Evolutionary conservation across 106 monocot genomes (phyloP).

Genomic region (Apostasia shenzhenica): DNA sequence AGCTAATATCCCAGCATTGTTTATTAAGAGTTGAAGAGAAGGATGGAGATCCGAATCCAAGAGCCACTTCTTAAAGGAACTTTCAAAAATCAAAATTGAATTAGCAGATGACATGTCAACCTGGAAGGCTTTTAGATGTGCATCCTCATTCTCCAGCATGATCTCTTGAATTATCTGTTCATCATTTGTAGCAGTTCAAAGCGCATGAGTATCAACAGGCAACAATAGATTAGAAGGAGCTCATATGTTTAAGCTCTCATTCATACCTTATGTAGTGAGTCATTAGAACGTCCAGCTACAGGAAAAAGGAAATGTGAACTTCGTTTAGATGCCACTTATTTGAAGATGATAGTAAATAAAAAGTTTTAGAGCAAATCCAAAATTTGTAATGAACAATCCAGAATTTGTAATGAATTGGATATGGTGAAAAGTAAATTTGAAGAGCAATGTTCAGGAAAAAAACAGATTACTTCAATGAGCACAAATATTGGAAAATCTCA

Average conservation of each 20-base stretch:
- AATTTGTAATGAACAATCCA: too few relatives aligned
- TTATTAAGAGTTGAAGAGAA: conserved; percentile 82
- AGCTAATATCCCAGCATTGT: conserved; percentile 94
- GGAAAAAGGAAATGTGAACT: too few relatives aligned
- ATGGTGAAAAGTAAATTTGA: too few relatives aligned
- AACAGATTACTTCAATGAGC: too few relatives aligned
- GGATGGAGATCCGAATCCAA: conserved; percentile 41
- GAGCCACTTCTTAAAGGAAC: conserved; percentile 64
- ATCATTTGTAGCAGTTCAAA: conserved; percentile 6
- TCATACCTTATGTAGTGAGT: conserved; percentile 39
- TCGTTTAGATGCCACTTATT: too few relatives aligned
- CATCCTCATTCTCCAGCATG: conserved; percentile 35
- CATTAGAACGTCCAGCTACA: conserved; percentile 49
- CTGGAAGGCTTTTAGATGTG: conserved; percentile 38
- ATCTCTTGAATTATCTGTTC: conserved; percentile 68
- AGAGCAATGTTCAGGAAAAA: too few relatives aligned
- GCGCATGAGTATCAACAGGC: neutral
- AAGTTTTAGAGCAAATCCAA: neutral
- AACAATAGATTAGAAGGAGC: neutral
- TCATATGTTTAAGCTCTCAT: neutral
- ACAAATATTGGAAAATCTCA: too few relatives aligned
- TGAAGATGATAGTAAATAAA: neutral
- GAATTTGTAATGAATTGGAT: too few relatives aligned
- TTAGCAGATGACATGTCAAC: conserved; percentile 67
- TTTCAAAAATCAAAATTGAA: conserved; percentile 71